Evolutionary conservation across 2,329 filamentous ascomycete genomes (phyloP).

Genomic region (Clonostachys byssicola): DNA sequence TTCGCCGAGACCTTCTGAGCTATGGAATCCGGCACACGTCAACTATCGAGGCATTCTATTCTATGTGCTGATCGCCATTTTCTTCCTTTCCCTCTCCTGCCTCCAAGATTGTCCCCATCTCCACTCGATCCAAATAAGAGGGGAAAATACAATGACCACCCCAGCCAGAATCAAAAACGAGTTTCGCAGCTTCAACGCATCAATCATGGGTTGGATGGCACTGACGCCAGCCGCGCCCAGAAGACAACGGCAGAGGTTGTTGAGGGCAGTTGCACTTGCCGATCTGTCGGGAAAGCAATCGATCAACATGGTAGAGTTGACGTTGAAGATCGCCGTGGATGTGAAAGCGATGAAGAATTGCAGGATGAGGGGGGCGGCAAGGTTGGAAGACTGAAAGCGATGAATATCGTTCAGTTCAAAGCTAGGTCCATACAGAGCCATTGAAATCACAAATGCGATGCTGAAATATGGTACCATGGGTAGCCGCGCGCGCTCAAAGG

Average conservation of each 20-base stretch:
- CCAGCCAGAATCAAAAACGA: slow-evolving; percentile 1
- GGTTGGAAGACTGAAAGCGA: slow-evolving; percentile 4
- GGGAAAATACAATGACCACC: background rate
- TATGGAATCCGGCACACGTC: too few species aligned
- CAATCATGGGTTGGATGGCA: slow-evolving; percentile 6
- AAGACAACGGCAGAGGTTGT: slow-evolving; percentile 22
- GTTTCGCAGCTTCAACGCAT: background rate
- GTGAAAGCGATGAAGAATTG: slow-evolving; percentile 28
- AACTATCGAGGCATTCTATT: too few species aligned
- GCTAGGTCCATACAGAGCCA: slow-evolving; percentile 24
- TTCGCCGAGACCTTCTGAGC: too few species aligned
- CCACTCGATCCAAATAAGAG: slow-evolving; percentile 3
- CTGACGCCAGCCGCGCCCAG: slow-evolving; percentile 19
- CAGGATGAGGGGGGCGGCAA: slow-evolving; percentile 16
- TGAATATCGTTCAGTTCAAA: slow-evolving; percentile 7
- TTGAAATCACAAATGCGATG: slow-evolving; percentile 25
- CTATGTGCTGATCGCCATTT: too few species aligned
- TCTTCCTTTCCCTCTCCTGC: background rate
- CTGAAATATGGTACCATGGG: slow-evolving; percentile 32
- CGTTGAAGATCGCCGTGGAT: slow-evolving; percentile 27
- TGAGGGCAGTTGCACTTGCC: slow-evolving; percentile 23
- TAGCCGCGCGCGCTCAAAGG: slow-evolving; percentile 33
- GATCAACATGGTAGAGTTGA: slow-evolving; percentile 23
- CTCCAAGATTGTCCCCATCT: slow-evolving; percentile 2
- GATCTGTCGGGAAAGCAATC: slow-evolving; percentile 21